phyloP scores from a whole-genome alignment of 2,329 filamentous ascomycete genomes.

The Stachybotrys chlorohalonatus region DNA sequence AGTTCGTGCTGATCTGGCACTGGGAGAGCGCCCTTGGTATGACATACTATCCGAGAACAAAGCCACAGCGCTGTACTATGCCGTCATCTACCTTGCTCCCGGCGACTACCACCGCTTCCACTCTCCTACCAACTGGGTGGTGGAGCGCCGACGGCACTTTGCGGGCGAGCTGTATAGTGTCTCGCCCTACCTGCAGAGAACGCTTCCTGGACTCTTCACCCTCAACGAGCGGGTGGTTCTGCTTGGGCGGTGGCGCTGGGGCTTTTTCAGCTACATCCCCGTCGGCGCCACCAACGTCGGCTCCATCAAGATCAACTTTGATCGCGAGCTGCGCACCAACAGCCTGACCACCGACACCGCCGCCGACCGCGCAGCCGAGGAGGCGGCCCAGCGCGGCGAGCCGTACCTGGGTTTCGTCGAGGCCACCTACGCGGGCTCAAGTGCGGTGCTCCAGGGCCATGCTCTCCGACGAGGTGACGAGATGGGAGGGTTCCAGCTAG shows the following conservation, averaged over 20 bases:
- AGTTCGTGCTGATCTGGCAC: slow-evolving; percentile 75
- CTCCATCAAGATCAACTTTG: slow-evolving; percentile 95
- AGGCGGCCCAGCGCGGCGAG: slow-evolving; percentile 67
- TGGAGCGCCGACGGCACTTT: slow-evolving; percentile 90
- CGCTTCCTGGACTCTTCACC: slow-evolving; percentile 87
- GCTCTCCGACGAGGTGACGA: slow-evolving; percentile 82
- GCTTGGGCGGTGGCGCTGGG: slow-evolving; percentile 89
- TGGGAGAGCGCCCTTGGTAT: slow-evolving; percentile 63
- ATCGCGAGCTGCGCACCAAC: slow-evolving; percentile 88
- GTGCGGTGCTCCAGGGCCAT: slow-evolving; percentile 69
- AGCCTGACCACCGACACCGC: slow-evolving; percentile 85
- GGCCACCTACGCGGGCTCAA: slow-evolving; percentile 77
- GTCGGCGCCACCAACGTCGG: slow-evolving; percentile 97
- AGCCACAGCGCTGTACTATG: slow-evolving; percentile 77
- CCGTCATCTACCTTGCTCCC: slow-evolving; percentile 89
- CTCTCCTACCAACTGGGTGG: slow-evolving; percentile 90
- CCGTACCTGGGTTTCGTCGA: slow-evolving; percentile 86
- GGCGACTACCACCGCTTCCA: slow-evolving; percentile 99
- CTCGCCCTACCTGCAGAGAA: slow-evolving; percentile 88
- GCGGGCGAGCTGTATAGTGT: slow-evolving; percentile 93
- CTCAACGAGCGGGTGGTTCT: slow-evolving; percentile 94
- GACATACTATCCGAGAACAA: slow-evolving; percentile 51
- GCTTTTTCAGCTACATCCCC: slow-evolving; percentile 93
- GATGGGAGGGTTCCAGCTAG: slow-evolving; percentile 96
- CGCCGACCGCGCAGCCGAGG: slow-evolving; percentile 76